phyloP scores from a whole-genome alignment of 805 yeast genomes.

The Millerago galiae region DNA sequence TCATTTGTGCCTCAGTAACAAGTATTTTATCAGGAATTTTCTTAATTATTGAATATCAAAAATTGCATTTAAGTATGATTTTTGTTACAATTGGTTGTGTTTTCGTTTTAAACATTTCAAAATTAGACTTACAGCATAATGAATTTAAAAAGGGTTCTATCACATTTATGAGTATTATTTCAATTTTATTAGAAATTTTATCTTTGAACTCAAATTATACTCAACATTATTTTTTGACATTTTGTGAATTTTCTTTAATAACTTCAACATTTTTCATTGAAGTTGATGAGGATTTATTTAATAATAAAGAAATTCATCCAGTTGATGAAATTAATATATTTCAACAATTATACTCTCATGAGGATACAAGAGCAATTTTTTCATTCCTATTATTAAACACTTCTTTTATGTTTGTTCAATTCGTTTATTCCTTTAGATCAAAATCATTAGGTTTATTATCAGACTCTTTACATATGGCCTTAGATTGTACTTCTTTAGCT shows the following conservation, averaged over 20 bases:
- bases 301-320: neutral
- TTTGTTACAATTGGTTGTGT: slow-evolving; percentile 23
- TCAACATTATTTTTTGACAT: slow-evolving; percentile 6
- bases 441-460: slow-evolving; percentile 87
- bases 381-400: slow-evolving; percentile 80
- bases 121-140: slow-evolving; percentile 9
- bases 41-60: slow-evolving; percentile 1
- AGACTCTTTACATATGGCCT: slow-evolving; percentile 93
- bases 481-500: slow-evolving; percentile 87
- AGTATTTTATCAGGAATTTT: neutral
- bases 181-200: slow-evolving; percentile 28
- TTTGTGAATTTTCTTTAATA: slow-evolving; percentile 12
- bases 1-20: slow-evolving; percentile 1
- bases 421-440: slow-evolving; percentile 86
- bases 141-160: slow-evolving; percentile 14
- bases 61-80: slow-evolving; percentile 19
- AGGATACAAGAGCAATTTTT: slow-evolving; percentile 84
- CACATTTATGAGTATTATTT: slow-evolving; percentile 24
- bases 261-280: slow-evolving; percentile 10
- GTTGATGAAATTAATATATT: slow-evolving; percentile 12
- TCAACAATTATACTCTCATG: slow-evolving; percentile 28
- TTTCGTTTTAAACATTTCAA: slow-evolving; percentile 14
- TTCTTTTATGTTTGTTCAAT: slow-evolving; percentile 90
- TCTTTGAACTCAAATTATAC: slow-evolving; percentile 24
- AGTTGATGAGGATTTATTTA: slow-evolving; percentile 11